These are phyloP conservation scores for Clathrus columnatus DNA, from an alignment of 768 basidiomycete genomes.

Conservation along the genomic window DNA sequence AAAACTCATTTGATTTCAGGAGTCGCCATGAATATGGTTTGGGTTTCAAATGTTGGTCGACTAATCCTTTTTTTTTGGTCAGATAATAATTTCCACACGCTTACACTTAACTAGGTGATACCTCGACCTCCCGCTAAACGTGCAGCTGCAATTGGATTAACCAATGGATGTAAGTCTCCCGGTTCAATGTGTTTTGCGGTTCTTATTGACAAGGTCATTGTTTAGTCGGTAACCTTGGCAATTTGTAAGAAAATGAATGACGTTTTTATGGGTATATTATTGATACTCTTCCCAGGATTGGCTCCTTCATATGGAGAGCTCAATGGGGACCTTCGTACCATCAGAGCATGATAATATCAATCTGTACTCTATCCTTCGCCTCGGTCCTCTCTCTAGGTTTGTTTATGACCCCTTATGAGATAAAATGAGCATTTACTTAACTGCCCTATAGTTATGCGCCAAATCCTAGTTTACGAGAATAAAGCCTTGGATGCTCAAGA, in stretches of 20 bases:
- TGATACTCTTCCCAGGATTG: neutral
- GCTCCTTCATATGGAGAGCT: constrained; percentile 38
- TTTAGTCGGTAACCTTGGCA: constrained; percentile 13
- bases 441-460: constrained; percentile 31
- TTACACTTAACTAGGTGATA: constrained; percentile 3
- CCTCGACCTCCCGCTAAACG: constrained; percentile 18
- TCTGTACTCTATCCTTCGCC: constrained; percentile 23
- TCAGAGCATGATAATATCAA: constrained; percentile 47
- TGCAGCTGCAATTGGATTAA: constrained; percentile 50
- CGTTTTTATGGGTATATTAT: neutral
- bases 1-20: constrained; percentile 18
- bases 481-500: constrained; percentile 42
- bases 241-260: neutral
- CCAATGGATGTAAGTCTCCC: constrained; percentile 34
- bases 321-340: constrained; percentile 57
- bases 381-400: constrained; percentile 16
- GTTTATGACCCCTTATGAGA: too few species aligned
- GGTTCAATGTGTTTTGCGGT: neutral
- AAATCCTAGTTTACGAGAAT: constrained; percentile 42
- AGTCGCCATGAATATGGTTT: constrained; percentile 41
- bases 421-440: neutral
- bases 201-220: neutral
- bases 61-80: constrained; percentile 3
- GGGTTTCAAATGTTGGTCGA: constrained; percentile 42
- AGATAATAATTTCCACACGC: neutral